A percentile compares a stretch with the other conserved stretches of the same genome.
These are phyloP conservation scores for Sclerotinia glacialis DNA, from an alignment of 2,329 filamentous ascomycete species.

Conservation along the genomic window DNA sequence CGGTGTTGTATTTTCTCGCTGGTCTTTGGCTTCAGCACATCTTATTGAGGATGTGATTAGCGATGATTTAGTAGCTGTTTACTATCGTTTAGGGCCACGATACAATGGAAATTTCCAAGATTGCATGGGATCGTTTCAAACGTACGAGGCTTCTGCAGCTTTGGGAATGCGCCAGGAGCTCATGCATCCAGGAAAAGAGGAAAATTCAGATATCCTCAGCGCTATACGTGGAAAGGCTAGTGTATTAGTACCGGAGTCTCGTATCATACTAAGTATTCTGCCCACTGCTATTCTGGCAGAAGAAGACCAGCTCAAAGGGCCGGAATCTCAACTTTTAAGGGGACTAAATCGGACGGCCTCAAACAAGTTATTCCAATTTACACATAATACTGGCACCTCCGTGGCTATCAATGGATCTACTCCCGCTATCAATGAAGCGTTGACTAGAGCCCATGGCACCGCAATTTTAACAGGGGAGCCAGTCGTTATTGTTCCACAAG, in stretches of 20 bases:
- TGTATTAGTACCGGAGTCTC: constrained; percentile 74
- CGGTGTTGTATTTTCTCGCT: constrained; percentile 71
- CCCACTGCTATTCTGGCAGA: constrained; percentile 78
- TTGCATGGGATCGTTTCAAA: constrained; percentile 91
- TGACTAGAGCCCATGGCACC: constrained; percentile 77
- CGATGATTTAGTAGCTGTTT: constrained; percentile 88
- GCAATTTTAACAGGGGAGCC: constrained; percentile 80
- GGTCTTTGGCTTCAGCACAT: constrained; percentile 88
- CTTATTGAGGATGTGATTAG: constrained; percentile 84
- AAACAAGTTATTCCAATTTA: constrained; percentile 65
- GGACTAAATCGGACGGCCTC: constrained; percentile 72
- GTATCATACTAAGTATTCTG: constrained; percentile 78
- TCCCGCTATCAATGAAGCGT: constrained; percentile 81
- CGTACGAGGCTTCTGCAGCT: constrained; percentile 88
- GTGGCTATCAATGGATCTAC: constrained; percentile 86
- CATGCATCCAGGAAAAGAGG: constrained; percentile 83
- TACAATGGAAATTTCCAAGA: constrained; percentile 98
- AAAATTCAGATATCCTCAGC: constrained; percentile 84
- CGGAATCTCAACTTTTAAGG: constrained; percentile 73
- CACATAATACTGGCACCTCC: constrained; percentile 69
- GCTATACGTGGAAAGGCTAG: constrained; percentile 86
- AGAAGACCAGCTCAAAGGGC: constrained; percentile 67
- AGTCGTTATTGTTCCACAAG: constrained; percentile 74
- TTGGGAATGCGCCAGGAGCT: constrained; percentile 90
- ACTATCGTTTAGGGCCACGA: constrained; percentile 82